Base-by-base conservation (phyloP, 345 rosid genomes). In the Arabidopsis arenosa region DNA sequence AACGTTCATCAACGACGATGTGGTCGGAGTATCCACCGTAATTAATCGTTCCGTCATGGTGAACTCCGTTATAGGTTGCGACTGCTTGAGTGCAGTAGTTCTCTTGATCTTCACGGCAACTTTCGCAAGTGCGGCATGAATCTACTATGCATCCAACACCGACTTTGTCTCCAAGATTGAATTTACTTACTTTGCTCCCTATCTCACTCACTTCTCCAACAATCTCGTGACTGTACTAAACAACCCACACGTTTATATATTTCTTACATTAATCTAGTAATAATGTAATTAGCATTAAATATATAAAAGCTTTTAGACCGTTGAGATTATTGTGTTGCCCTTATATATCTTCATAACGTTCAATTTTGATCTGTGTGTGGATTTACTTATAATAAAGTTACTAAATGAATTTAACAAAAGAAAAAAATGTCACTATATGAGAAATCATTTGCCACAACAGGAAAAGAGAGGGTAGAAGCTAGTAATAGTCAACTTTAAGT, bases 21-120 rank as follows among this genome's bases (percentile, higher is more conserved):
- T 47, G 68, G 68, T 89, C 83, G 3, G 95, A 89, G 72, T 83
- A 89, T 10, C 92, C 95, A 43, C 95, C 95, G 17, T 89, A 77
- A 12, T 84, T 79, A 28, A 32, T 64, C 10, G 83, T 84, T 45
- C 90, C 91, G 21, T 87, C 83, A 1, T 13, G 60, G 79, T 83
- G 64, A 36, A 68, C 7, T 23, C 62, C 71, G 59, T 75, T 73
- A 51, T 85, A 83, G 21, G 87, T 86, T 11, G 70, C 51, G 7
- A 87, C 63, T 66, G 70, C 45, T 72, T 83, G 70, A 14, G 83
- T 82, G 59, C 91, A 89, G 73, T 89, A 89, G 75, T 81, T 87
- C 75, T 86, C 91, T 10, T 82, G 79, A 49, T 81, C 58, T 54
- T 76, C 70, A 58, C 21, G 72, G 72, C 93, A 88, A 66, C 56